Conservation (phyloP, 2,329 filamentous ascomycete species). For the Gnomoniopsis smithogilvyi region DNA sequence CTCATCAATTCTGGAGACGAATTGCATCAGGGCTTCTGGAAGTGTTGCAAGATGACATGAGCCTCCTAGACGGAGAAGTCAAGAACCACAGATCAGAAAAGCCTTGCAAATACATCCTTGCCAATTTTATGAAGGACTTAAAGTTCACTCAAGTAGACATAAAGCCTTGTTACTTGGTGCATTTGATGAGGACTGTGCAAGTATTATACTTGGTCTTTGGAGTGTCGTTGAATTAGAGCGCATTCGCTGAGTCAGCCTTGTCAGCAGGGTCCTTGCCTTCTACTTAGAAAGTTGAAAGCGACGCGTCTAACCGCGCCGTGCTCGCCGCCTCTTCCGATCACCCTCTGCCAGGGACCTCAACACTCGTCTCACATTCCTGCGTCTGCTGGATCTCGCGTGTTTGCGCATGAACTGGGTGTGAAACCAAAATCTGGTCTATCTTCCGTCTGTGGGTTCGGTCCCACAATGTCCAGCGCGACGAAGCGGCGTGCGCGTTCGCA, state of each 20-base stretch:
- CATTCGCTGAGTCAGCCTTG: neutral
- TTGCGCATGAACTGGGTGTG: neutral
- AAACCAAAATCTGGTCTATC: too few species aligned
- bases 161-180: neutral
- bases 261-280: neutral
- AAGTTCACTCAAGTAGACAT: neutral
- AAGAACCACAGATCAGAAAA: too few species aligned
- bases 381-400: neutral
- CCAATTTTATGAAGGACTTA: neutral
- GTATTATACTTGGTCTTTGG: neutral
- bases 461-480: constrained; percentile 26
- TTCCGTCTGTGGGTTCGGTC: neutral
- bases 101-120: too few species aligned
- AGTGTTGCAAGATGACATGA: too few species aligned
- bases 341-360: too few species aligned
- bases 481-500: constrained; percentile 43
- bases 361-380: neutral
- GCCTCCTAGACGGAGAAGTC: too few species aligned
- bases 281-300: constrained; percentile 1
- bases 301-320: constrained; percentile 16
- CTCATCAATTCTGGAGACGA: too few species aligned
- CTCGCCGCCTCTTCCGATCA: neutral
- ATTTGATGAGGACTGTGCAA: too few species aligned
- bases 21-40: too few species aligned
- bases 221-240: neutral